Percentiles rank a stretch among this genome's conserved stretches.
phyloP scores from a whole-genome alignment of 371 early-diverging fungal genomes.

The Apophysomyces ossiformis region DNA sequence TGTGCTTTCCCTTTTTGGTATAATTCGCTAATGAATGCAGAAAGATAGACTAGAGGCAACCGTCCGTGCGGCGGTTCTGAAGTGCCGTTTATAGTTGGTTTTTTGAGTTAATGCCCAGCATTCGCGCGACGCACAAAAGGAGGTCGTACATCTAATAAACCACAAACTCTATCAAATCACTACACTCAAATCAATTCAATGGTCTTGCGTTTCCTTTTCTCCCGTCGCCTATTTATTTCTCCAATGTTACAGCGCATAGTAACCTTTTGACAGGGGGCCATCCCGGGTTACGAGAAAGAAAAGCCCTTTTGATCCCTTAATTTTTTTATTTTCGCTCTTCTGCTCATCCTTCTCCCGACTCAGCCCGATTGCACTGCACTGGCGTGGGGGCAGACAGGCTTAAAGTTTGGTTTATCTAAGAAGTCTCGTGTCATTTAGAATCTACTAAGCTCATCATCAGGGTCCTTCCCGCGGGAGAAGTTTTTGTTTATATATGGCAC shows the following conservation, averaged over 20 bases:
- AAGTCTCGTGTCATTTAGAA: constrained; percentile 7
- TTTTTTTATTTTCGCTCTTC: not conserved
- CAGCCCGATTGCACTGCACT: not conserved
- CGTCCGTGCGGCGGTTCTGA: constrained; percentile 3
- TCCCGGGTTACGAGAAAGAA: constrained; percentile 8
- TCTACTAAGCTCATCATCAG: not conserved
- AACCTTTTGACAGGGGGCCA: constrained; percentile 1
- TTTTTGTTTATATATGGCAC: constrained; percentile 1
- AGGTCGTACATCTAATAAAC: constrained; percentile 3
- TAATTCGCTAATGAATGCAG: constrained; percentile 7
- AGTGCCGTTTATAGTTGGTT: not conserved
- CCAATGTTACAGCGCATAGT: constrained; percentile 2
- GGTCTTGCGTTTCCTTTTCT: not conserved
- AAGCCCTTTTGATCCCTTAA: not conserved
- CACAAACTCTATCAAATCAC: not conserved
- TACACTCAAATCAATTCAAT: not conserved
- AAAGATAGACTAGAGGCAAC: not conserved
- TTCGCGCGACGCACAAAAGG: not conserved
- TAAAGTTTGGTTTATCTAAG: not conserved
- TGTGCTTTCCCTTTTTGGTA: constrained; percentile 5
- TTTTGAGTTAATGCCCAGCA: no score
- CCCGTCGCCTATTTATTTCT: not conserved
- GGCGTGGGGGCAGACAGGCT: constrained; percentile 1
- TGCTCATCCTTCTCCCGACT: not conserved
- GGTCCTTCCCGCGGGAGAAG: constrained; percentile 7